Evolutionary conservation across 179 eudicot species (phyloP).

Genomic region (Heliamphora ciliata): DNA sequence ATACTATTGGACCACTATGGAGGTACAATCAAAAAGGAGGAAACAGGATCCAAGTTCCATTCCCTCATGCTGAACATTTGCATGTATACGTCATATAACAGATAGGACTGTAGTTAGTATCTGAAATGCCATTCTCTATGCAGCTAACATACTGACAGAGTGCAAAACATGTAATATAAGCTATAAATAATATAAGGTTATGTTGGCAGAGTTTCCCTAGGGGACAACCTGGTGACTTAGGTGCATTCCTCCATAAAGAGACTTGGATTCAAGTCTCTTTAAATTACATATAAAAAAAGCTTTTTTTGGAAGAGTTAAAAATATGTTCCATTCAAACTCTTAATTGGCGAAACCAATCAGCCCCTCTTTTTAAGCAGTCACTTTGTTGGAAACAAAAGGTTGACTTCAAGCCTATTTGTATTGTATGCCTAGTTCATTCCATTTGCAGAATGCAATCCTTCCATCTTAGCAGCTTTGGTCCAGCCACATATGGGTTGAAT

Average conservation of each 20-base stretch:
- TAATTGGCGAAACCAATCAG: background rate
- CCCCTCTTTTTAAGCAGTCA: background rate
- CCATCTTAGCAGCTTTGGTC: background rate
- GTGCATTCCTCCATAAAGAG: too few relatives aligned
- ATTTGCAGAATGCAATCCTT: background rate
- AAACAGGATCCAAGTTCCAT: too few relatives aligned
- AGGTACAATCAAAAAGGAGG: too few relatives aligned
- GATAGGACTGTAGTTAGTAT: background rate
- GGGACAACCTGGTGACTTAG: too few relatives aligned
- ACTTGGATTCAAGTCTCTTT: background rate
- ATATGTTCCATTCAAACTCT: too few relatives aligned
- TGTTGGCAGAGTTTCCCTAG: background rate
- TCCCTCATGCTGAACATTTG: background rate
- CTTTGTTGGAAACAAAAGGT: background rate
- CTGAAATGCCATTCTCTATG: background rate
- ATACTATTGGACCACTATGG: too few relatives aligned
- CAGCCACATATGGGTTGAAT: background rate
- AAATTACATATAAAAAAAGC: background rate
- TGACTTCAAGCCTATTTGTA: background rate
- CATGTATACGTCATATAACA: background rate
- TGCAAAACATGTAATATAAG: background rate
- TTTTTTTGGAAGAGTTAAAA: too few relatives aligned
- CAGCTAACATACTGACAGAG: background rate
- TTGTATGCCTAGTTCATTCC: background rate
- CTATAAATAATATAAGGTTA: background rate